Percentiles rank a stretch among this genome's conserved stretches.
Evolutionary conservation across 148 eudicot species (phyloP).

Genomic region (Rhododendron williamsianum): DNA sequence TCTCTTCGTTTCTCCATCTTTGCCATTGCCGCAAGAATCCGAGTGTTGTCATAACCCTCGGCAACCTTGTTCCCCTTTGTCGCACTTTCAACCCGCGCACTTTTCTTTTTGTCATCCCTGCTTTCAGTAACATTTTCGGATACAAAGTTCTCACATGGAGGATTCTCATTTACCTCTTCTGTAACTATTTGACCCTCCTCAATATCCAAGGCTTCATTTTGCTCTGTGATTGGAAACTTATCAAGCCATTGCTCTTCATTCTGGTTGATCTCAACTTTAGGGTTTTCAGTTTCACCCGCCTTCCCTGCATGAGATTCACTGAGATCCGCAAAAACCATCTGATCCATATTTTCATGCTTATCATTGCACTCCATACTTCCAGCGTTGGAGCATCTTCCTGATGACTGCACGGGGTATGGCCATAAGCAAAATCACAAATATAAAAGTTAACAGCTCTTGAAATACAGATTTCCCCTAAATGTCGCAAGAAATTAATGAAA

Average conservation of each 20-base stretch:
- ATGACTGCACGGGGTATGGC: constrained; percentile 22
- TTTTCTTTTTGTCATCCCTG: constrained; percentile 4
- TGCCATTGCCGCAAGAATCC: constrained; percentile 23
- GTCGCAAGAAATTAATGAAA: not conserved
- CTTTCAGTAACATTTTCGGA: constrained; percentile 5
- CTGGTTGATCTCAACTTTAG: not conserved
- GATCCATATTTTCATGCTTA: constrained; percentile 2
- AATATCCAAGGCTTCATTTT: constrained; percentile 23
- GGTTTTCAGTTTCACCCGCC: not conserved
- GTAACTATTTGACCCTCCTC: constrained; percentile 41
- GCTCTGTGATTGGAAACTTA: constrained; percentile 9
- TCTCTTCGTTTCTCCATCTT: constrained; percentile 46
- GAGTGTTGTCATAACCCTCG: constrained; percentile 14
- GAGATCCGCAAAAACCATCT: not conserved
- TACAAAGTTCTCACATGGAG: not conserved
- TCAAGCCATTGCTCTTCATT: constrained; percentile 3
- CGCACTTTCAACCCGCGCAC: constrained; percentile 6
- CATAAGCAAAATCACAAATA: constrained; percentile 15
- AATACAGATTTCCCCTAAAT: not conserved
- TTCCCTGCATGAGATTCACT: not conserved
- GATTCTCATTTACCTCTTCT: constrained; percentile 21
- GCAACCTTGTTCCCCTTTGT: not conserved
- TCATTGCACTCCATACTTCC: constrained; percentile 9
- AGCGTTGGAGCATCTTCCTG: constrained; percentile 25
- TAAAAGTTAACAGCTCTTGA: not conserved